These are phyloP conservation scores for Lasiodiplodia theobromae DNA, from an alignment of 2,329 filamentous ascomycete species.

Conservation along the genomic window DNA sequence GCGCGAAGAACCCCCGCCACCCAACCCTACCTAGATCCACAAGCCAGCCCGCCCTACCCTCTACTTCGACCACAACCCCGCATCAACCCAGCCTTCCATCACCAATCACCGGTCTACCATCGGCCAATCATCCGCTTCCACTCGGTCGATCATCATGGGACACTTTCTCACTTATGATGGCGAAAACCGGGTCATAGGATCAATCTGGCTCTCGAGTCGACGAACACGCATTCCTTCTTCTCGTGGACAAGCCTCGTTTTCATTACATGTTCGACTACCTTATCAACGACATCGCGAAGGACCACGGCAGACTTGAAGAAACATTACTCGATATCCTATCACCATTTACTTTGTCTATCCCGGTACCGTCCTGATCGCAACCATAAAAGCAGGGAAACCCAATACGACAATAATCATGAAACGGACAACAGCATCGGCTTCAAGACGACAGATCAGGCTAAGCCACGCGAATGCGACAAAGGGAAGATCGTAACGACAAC, in stretches of 20 bases:
- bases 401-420: background rate
- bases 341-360: background rate
- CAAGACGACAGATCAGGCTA: background rate
- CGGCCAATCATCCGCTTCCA: background rate
- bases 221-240: background rate
- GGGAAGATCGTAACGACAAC: background rate
- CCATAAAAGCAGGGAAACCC: background rate
- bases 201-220: background rate
- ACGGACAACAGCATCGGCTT: background rate
- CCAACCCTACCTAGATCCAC: background rate
- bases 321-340: background rate
- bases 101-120: background rate
- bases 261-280: background rate
- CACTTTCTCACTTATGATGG: background rate
- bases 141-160: background rate
- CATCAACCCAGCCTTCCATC: background rate
- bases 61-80: background rate
- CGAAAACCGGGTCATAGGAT: background rate
- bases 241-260: background rate
- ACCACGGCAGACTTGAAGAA: background rate
- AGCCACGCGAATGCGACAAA: background rate
- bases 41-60: background rate
- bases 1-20: background rate
- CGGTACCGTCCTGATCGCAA: background rate
- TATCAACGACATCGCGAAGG: background rate